A percentile compares a stretch with the other conserved stretches of the same genome.
Conservation (phyloP, 106 monocot species). For the Triglochin maritima region DNA sequence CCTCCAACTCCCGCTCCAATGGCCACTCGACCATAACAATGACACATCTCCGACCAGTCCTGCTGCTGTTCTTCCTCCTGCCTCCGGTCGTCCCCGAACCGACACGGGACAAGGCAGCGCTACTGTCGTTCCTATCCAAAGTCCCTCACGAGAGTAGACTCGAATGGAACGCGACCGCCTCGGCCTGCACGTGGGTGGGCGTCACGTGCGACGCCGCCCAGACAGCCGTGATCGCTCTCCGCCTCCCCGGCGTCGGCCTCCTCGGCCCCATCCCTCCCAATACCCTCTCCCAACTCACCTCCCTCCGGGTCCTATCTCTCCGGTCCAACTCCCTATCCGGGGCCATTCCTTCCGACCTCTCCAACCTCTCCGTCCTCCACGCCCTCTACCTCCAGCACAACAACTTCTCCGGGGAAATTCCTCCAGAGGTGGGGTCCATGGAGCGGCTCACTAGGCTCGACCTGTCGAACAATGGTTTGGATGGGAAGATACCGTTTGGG, state of each 20-base stretch:
- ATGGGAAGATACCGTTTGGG: conserved; percentile 59
- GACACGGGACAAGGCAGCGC: conserved; percentile 26
- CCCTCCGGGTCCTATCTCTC: conserved; percentile 70
- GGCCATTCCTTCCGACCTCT: conserved; percentile 40
- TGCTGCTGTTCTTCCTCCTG: neutral
- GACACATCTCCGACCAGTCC: neutral
- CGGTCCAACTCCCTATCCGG: conserved; percentile 62
- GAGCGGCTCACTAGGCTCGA: conserved; percentile 37
- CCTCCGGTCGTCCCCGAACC: conserved; percentile 15
- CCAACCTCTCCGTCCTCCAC: conserved; percentile 41
- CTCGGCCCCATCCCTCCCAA: conserved; percentile 37
- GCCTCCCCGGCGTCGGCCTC: conserved; percentile 62
- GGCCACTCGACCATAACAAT: neutral
- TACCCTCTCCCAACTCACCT: conserved; percentile 38
- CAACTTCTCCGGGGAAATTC: conserved; percentile 46
- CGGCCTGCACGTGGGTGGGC: conserved; percentile 53
- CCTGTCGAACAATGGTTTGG: conserved; percentile 54
- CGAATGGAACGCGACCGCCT: conserved; percentile 30
- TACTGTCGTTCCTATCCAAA: conserved; percentile 33
- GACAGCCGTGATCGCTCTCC: conserved; percentile 35
- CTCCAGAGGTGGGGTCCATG: conserved; percentile 17
- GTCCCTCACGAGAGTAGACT: conserved; percentile 34
- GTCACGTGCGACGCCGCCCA: conserved; percentile 38
- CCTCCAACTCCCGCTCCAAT: neutral
- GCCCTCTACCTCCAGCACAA: conserved; percentile 65